A percentile compares a stretch with the other conserved stretches of the same genome.
phyloP scores from a whole-genome alignment of 2,329 filamentous ascomycete species.

The Epichloe bromicola region DNA sequence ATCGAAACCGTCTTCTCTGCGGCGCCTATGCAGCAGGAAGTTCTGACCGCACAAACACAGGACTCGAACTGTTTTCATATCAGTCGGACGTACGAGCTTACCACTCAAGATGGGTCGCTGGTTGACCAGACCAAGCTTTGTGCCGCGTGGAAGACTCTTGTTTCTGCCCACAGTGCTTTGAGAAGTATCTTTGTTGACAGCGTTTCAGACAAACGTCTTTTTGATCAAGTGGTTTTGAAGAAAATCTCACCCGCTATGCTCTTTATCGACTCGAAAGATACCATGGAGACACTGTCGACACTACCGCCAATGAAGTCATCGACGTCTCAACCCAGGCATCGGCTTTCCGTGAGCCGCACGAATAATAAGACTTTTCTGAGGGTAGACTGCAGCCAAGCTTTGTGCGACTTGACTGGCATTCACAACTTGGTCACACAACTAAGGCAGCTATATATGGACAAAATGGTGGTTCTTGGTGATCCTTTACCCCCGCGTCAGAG shows the following conservation, averaged over 20 bases:
- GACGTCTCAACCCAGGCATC: conserved; percentile 31
- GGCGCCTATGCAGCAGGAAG: conserved; percentile 34
- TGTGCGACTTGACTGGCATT: conserved; percentile 36
- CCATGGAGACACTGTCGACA: conserved; percentile 23
- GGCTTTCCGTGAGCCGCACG: conserved; percentile 36
- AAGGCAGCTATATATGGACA: conserved; percentile 29
- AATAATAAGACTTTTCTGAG: conserved; percentile 31
- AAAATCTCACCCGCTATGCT: conserved; percentile 37
- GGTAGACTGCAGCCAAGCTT: conserved; percentile 36
- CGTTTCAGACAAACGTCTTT: conserved; percentile 33
- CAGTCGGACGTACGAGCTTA: conserved; percentile 35
- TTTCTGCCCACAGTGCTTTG: conserved; percentile 30
- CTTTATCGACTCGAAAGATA: conserved; percentile 33
- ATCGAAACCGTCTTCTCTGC: conserved; percentile 37
- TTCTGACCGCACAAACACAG: conserved; percentile 32
- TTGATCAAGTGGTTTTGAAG: conserved; percentile 35
- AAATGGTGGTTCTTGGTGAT: conserved; percentile 15
- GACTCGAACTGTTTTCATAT: conserved; percentile 28
- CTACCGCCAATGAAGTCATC: conserved; percentile 27
- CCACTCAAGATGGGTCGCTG: conserved; percentile 20
- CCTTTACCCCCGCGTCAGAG: conserved; percentile 14
- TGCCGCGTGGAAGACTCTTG: conserved; percentile 35
- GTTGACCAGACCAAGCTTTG: conserved; percentile 33
- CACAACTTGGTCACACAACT: conserved; percentile 34
- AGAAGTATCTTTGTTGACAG: conserved; percentile 40